These are phyloP conservation scores for Chaetoceros muelleri DNA, from an alignment of 108 stramenopile genomes.

Conservation along the genomic window DNA sequence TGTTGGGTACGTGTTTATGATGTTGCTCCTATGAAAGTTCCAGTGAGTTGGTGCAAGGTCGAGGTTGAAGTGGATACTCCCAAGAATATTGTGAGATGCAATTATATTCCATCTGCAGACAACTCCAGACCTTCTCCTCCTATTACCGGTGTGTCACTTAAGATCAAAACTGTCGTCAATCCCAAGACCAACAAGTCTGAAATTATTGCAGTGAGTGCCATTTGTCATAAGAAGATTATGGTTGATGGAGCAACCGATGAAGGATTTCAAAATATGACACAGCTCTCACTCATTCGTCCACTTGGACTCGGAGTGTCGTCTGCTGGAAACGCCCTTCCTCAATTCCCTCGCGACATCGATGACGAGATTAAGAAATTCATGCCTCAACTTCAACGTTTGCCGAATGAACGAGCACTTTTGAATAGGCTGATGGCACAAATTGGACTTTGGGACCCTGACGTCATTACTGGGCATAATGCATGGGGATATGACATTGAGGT, in stretches of 20 bases:
- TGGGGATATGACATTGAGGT: constrained; percentile 96
- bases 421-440: constrained; percentile 66
- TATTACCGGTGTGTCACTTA: constrained; percentile 77
- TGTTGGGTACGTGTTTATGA: constrained; percentile 89
- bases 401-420: constrained; percentile 92
- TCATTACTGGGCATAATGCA: constrained; percentile 94
- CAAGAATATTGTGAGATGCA: constrained; percentile 59
- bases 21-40: constrained; percentile 9
- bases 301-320: constrained; percentile 25
- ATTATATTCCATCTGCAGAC: constrained; percentile 26
- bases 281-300: constrained; percentile 74
- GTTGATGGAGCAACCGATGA: constrained; percentile 69
- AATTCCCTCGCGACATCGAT: constrained; percentile 77
- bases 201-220: constrained; percentile 86
- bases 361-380: constrained; percentile 39
- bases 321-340: constrained; percentile 23
- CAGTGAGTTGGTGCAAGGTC: constrained; percentile 84
- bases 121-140: constrained; percentile 68
- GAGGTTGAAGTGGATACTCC: constrained; percentile 73
- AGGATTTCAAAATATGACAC: constrained; percentile 44
- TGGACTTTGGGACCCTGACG: constrained; percentile 93
- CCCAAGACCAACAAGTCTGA: constrained; percentile 91
- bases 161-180: constrained; percentile 95
- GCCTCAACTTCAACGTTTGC: constrained; percentile 64
- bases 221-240: constrained; percentile 79